These are phyloP conservation scores for Pterocarpus macrocarpus DNA, from an alignment of 306 rosid genomes.

Conservation along the genomic window DNA sequence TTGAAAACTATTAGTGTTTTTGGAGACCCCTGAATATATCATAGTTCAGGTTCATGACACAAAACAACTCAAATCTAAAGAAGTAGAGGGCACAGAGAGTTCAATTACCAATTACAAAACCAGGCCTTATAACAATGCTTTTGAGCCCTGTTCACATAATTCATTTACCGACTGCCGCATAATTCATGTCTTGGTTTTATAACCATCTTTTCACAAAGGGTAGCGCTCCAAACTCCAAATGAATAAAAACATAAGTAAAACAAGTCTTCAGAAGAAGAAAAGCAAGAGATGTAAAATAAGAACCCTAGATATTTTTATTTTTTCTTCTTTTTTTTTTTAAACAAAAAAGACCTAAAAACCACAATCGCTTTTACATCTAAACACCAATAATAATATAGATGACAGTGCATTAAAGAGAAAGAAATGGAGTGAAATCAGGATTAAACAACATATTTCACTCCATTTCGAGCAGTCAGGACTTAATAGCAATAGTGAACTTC, in stretches of 20 bases:
- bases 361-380: no score
- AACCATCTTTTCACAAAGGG: background rate
- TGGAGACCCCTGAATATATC: constrained; percentile 16
- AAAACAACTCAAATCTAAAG: background rate
- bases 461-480: background rate
- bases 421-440: background rate
- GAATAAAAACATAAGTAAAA: background rate
- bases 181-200: background rate
- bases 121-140: constrained; percentile 5
- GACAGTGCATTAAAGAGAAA: background rate
- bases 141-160: background rate
- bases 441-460: no score
- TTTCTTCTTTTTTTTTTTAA: no score
- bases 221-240: background rate
- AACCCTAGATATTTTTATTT: background rate
- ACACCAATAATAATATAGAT: no score
- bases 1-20: constrained; percentile 12
- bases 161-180: background rate
- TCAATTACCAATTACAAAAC: background rate
- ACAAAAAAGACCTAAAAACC: no score
- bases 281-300: no score
- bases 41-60: background rate
- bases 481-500: background rate
- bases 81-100: background rate
- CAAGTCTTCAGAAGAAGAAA: background rate